These are phyloP conservation scores for Paramecium biaurelia DNA, from an alignment of 73 alveolate species.

Conservation along the genomic window DNA sequence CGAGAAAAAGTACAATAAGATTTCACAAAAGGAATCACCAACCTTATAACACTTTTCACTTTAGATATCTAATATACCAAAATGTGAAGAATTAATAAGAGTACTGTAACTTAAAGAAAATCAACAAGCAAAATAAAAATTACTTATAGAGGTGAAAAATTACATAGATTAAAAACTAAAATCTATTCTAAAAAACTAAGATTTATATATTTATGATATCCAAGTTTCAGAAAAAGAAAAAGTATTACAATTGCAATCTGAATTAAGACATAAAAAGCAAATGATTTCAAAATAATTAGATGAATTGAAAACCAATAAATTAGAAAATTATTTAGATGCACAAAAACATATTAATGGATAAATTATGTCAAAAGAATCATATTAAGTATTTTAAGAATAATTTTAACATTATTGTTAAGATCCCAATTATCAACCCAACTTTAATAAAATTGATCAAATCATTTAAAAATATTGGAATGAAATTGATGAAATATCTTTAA, in stretches of 20 bases:
- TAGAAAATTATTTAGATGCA: background rate
- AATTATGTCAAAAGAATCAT: background rate
- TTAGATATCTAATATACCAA: background rate
- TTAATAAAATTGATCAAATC: background rate
- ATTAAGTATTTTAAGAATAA: background rate
- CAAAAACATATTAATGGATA: background rate
- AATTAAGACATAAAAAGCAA: background rate
- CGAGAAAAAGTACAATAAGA: background rate
- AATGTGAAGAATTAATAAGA: background rate
- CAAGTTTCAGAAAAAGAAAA: background rate
- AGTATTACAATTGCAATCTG: background rate
- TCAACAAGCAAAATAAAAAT: background rate
- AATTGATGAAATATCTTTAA: background rate
- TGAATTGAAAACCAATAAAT: background rate
- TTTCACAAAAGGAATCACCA: background rate
- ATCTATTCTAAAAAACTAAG: background rate
- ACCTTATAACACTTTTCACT: background rate
- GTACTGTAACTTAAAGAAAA: background rate
- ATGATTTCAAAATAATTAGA: background rate
- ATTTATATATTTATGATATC: background rate
- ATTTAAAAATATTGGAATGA: background rate
- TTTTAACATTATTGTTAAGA: background rate
- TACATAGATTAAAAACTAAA: background rate
- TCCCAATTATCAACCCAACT: background rate
- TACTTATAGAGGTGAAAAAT: background rate